Evolutionary conservation across 768 basidiomycete species (phyloP).

Genomic region (Peribolospora kevripleyi): DNA sequence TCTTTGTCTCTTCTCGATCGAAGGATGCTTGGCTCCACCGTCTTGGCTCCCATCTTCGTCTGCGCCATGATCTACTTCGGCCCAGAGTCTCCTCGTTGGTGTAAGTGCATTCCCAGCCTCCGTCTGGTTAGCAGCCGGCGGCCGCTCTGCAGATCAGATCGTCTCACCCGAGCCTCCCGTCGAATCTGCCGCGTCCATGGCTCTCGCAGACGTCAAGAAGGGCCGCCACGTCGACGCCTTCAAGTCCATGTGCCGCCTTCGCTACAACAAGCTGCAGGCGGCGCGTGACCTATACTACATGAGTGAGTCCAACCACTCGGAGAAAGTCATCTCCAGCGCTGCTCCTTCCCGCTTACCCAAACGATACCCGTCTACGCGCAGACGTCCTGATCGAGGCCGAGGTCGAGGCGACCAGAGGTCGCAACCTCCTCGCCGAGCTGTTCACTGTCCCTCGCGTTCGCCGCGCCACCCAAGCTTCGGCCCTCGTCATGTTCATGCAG

Average conservation of each 20-base stretch:
- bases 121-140: constrained; percentile 2
- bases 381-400: constrained; percentile 20
- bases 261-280: constrained; percentile 20
- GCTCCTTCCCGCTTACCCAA: no score
- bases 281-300: constrained; percentile 25
- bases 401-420: constrained; percentile 17
- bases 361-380: no score
- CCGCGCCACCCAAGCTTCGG: constrained; percentile 5
- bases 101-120: background rate
- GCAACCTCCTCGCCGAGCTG: constrained; percentile 20
- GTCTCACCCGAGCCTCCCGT: no score
- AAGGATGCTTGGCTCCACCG: constrained; percentile 19
- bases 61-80: constrained; percentile 32
- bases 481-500: constrained; percentile 7
- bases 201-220: constrained; percentile 21
- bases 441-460: constrained; percentile 21
- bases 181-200: no score
- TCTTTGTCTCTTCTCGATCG: background rate
- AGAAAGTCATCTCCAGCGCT: no score
- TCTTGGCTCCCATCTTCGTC: constrained; percentile 26
- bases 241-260: constrained; percentile 18
- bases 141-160: background rate
- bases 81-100: constrained; percentile 24
- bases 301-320: background rate
- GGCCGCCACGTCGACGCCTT: constrained; percentile 19